These are phyloP conservation scores for Zygosaccharomyces sapae DNA, from an alignment of 1,139 yeast species.

Conservation along the genomic window DNA sequence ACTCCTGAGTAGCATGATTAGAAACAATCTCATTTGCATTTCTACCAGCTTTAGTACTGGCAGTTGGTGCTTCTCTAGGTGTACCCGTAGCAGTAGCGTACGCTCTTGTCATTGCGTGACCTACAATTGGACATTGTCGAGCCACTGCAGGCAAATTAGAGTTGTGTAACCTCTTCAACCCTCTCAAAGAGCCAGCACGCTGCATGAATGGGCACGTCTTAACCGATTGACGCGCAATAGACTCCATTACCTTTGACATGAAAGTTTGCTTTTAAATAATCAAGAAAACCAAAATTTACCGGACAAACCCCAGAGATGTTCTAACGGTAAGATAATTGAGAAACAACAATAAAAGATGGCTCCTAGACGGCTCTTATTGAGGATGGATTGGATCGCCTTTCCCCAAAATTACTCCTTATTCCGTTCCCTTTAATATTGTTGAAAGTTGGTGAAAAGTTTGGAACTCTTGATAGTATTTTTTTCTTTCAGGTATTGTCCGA, in stretches of 20 bases:
- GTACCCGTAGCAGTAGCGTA: constrained; percentile 29
- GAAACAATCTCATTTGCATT: constrained; percentile 31
- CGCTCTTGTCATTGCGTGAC: constrained; percentile 52
- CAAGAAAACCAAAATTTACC: no score
- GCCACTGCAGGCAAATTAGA: constrained; percentile 59
- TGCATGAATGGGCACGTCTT: constrained; percentile 82
- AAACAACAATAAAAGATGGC: no score
- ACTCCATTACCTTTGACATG: constrained; percentile 57
- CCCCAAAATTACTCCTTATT: not conserved
- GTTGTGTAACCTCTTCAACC: constrained; percentile 49
- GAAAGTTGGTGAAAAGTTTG: not conserved
- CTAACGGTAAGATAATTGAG: no score
- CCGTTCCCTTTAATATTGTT: not conserved
- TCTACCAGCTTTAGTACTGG: constrained; percentile 40
- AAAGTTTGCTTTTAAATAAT: no score
- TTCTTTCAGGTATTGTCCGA: not conserved
- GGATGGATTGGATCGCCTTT: not conserved
- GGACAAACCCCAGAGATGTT: no score
- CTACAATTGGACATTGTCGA: constrained; percentile 81
- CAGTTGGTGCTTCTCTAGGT: constrained; percentile 37
- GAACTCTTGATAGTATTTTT: not conserved
- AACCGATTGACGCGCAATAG: constrained; percentile 72
- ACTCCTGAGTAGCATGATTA: constrained; percentile 41
- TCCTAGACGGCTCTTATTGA: not conserved
- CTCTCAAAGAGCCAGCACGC: constrained; percentile 52